Conservation (phyloP, 2,329 filamentous ascomycete genomes). For the Talaromyces atroroseus region DNA sequence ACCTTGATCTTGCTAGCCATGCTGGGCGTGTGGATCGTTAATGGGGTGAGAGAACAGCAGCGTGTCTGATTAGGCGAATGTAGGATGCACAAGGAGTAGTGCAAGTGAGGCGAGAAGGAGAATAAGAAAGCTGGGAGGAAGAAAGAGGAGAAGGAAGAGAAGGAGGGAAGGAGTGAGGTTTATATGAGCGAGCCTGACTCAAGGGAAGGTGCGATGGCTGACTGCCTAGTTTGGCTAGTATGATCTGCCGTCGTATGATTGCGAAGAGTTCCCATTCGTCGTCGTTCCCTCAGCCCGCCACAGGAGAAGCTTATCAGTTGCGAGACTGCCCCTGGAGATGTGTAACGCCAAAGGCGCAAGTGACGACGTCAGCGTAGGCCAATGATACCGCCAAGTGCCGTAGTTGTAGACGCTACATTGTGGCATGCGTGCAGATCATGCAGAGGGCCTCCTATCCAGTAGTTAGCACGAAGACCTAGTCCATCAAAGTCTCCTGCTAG, state of each 20-base stretch:
- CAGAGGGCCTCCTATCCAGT: background rate
- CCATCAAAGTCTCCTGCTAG: too few relatives aligned
- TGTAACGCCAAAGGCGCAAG: background rate
- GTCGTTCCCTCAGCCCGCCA: background rate
- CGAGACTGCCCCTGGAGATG: background rate
- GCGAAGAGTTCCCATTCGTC: constrained; percentile 1
- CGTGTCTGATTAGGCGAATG: background rate
- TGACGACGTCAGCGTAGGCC: constrained; percentile 2
- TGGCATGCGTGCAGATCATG: constrained; percentile 7
- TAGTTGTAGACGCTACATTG: background rate
- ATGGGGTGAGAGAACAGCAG: too few relatives aligned
- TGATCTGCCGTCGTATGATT: background rate
- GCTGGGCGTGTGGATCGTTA: constrained; percentile 14
- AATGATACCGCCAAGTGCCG: background rate
- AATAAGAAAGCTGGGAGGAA: background rate
- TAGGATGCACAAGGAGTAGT: background rate
- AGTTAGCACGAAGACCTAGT: too few relatives aligned
- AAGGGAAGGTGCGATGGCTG: background rate
- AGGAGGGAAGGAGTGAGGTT: background rate
- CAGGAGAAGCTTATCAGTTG: constrained; percentile 3
- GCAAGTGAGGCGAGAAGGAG: background rate
- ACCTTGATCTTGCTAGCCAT: constrained; percentile 45
- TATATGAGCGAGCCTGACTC: background rate
- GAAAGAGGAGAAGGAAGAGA: background rate
- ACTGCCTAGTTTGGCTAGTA: background rate